Conservation (phyloP, 208 protist species). For the Leishmania gerbilli region DNA sequence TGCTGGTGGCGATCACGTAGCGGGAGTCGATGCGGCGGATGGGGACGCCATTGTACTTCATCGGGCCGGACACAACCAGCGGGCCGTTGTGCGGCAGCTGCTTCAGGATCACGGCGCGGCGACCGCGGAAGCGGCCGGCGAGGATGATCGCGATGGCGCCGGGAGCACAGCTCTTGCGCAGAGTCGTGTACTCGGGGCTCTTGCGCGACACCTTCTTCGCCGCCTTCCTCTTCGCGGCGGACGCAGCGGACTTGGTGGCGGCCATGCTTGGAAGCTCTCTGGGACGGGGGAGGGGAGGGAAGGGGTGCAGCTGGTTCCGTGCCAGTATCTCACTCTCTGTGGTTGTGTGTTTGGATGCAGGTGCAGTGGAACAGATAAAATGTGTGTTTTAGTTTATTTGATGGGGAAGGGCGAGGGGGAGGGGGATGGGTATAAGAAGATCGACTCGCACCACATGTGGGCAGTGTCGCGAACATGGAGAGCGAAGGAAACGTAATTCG, state of each 20-base stretch:
- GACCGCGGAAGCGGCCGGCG: conserved; percentile 93
- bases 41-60: conserved; percentile 98
- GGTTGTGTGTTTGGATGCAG: background rate
- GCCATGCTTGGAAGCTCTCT: background rate
- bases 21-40: conserved; percentile 97
- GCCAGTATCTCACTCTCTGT: conserved; percentile 2
- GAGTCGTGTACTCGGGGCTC: conserved; percentile 60
- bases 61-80: conserved; percentile 95
- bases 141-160: conserved; percentile 88
- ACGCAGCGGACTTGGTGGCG: conserved; percentile 27
- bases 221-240: conserved; percentile 25
- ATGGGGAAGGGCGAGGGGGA: too few species aligned
- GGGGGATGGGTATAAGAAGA: too few species aligned
- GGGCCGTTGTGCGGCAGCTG: conserved; percentile 95
- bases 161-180: conserved; percentile 63
- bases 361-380: background rate
- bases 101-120: conserved; percentile 98
- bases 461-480: too few species aligned
- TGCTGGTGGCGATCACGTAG: conserved; percentile 98
- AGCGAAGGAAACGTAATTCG: too few species aligned
- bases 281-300: background rate
- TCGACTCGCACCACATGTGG: too few species aligned
- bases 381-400: background rate
- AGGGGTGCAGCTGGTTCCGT: background rate
- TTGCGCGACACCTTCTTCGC: conserved; percentile 68